A percentile compares a stretch with the other conserved stretches of the same genome.
Conservation (phyloP, 176 grass and related monocot genomes). For the Miscanthus lutarioriparius region DNA sequence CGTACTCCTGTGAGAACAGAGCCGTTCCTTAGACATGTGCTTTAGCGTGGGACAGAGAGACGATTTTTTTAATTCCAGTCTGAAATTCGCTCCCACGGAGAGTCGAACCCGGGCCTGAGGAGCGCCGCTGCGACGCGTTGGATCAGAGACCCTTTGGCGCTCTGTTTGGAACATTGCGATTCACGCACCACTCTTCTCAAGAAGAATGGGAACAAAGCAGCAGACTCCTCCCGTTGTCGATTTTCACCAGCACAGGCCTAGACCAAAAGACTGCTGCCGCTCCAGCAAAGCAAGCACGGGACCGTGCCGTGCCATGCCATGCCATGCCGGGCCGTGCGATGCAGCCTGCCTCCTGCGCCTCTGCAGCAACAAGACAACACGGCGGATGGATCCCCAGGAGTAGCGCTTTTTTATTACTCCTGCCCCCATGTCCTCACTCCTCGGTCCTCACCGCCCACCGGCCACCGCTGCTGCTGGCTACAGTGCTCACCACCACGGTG, state of each 20-base stretch:
- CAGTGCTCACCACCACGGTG: background rate
- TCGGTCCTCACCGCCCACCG: background rate
- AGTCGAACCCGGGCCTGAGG: no score
- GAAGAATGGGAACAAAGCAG: background rate
- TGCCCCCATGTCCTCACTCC: background rate
- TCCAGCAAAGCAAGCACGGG: background rate
- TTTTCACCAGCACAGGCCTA: background rate
- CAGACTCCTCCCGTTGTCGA: background rate
- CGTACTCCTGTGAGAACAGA: no score
- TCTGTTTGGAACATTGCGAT: background rate
- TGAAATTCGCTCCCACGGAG: no score
- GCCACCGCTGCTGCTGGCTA: background rate
- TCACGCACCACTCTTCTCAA: background rate
- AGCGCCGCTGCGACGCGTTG: no score
- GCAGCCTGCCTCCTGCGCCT: background rate
- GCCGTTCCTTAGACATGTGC: no score
- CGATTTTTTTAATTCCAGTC: no score
- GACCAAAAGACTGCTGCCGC: no score
- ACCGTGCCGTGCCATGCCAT: background rate
- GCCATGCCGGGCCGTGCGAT: background rate
- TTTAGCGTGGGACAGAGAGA: no score
- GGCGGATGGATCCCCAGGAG: background rate
- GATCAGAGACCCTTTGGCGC: no score
- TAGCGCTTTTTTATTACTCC: background rate
- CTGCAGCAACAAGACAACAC: background rate